phyloP scores from a whole-genome alignment of 2,329 filamentous ascomycete genomes.

The Davidsoniella neocaledoniae region DNA sequence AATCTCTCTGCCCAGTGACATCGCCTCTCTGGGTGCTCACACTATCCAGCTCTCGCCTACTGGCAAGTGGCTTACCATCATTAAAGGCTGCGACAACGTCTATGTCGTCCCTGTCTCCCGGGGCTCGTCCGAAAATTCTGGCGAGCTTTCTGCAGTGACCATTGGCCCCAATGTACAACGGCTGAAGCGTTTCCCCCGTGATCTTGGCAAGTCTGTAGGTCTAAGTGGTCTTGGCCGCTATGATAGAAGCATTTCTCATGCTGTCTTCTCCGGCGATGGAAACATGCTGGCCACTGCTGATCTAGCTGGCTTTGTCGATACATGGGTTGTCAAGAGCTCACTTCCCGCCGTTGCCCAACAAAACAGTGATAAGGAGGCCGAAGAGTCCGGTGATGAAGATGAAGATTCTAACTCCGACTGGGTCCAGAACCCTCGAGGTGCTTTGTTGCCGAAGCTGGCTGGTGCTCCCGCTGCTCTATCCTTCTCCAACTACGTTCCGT shows the following conservation, averaged over 20 bases:
- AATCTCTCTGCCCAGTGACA: slow-evolving; percentile 41
- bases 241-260: slow-evolving; percentile 55
- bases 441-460: slow-evolving; percentile 51
- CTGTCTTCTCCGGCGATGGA: slow-evolving; percentile 67
- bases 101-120: slow-evolving; percentile 31
- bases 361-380: slow-evolving; percentile 19
- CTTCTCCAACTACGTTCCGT: slow-evolving; percentile 38
- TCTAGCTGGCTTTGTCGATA: slow-evolving; percentile 71
- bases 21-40: slow-evolving; percentile 48
- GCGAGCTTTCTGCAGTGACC: slow-evolving; percentile 12
- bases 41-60: slow-evolving; percentile 53
- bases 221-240: slow-evolving; percentile 60
- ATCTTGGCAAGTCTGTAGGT: slow-evolving; percentile 35
- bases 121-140: background rate
- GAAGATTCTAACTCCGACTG: slow-evolving; percentile 37
- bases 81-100: slow-evolving; percentile 44
- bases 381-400: slow-evolving; percentile 21
- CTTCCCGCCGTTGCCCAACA: slow-evolving; percentile 18
- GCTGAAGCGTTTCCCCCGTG: slow-evolving; percentile 35
- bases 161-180: slow-evolving; percentile 26
- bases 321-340: slow-evolving; percentile 52
- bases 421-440: slow-evolving; percentile 54
- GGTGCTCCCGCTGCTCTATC: slow-evolving; percentile 49
- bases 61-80: slow-evolving; percentile 48
- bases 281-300: slow-evolving; percentile 65